Evolutionary conservation across 345 rosid genomes (phyloP).

Genomic region (Eutrema japonicum): DNA sequence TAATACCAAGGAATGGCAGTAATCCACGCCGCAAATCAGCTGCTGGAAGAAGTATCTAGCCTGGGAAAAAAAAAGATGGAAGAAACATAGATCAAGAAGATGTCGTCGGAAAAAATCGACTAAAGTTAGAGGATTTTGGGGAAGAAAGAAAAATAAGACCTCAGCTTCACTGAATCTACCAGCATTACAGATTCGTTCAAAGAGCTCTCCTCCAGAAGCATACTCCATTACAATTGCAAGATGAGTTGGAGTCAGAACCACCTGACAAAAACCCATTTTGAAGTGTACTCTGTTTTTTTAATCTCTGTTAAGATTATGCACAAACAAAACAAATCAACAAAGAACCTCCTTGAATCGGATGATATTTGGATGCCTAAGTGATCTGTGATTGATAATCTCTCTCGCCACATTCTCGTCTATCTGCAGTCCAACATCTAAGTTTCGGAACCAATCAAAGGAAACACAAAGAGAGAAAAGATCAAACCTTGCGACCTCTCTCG

Average conservation of each 20-base stretch:
- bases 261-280: slow-evolving; percentile 43
- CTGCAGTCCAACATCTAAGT: slow-evolving; percentile 42
- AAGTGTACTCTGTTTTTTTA: neutral
- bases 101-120: neutral
- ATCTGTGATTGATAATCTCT: slow-evolving; percentile 95
- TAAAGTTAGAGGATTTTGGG: neutral
- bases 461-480: slow-evolving; percentile 21
- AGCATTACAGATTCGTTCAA: slow-evolving; percentile 82
- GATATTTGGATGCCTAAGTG: slow-evolving; percentile 88
- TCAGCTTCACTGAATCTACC: slow-evolving; percentile 97
- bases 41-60: slow-evolving; percentile 97
- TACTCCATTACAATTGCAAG: slow-evolving; percentile 91
- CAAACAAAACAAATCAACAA: slow-evolving; percentile 14
- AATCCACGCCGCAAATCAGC: slow-evolving; percentile 80
- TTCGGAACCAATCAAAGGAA: neutral
- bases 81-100: slow-evolving; percentile 7
- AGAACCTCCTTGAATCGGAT: slow-evolving; percentile 84
- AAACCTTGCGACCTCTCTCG: slow-evolving; percentile 89
- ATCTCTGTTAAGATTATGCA: neutral
- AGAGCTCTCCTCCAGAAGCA: slow-evolving; percentile 94
- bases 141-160: slow-evolving; percentile 44
- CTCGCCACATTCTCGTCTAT: slow-evolving; percentile 94
- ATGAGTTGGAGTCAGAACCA: slow-evolving; percentile 85
- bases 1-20: slow-evolving; percentile 76
- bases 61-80: slow-evolving; percentile 45